A percentile compares a stretch with the other conserved stretches of the same genome.
phyloP scores from a whole-genome alignment of 1,139 yeast genomes.

The Pichia sp. region DNA sequence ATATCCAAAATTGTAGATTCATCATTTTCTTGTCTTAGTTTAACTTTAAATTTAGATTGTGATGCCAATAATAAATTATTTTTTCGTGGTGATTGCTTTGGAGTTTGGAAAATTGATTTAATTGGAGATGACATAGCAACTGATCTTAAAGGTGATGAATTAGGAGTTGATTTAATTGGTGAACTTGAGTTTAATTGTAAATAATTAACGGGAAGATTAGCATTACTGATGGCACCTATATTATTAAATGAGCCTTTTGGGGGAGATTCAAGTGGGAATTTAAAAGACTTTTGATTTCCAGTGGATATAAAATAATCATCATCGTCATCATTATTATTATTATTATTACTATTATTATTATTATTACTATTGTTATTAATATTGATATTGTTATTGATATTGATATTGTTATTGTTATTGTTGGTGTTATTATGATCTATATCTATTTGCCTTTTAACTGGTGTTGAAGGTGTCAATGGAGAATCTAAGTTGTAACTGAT shows the following conservation, averaged over 20 bases:
- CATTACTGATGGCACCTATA: not conserved
- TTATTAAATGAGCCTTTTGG: conserved; percentile 9
- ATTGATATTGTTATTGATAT: too few relatives aligned
- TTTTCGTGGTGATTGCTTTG: conserved; percentile 10
- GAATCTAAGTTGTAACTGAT: conserved; percentile 8
- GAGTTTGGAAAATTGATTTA: conserved; percentile 13
- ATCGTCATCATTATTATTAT: not conserved
- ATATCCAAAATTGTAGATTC: conserved; percentile 10
- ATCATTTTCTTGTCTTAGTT: conserved; percentile 1
- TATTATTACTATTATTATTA: too few relatives aligned
- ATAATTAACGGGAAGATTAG: not conserved
- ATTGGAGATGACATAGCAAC: conserved; percentile 16
- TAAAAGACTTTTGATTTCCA: conserved; percentile 10
- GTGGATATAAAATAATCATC: conserved; percentile 9
- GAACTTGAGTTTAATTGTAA: not conserved
- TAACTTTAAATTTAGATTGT: conserved; percentile 8
- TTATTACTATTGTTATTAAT: too few relatives aligned
- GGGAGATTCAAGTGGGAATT: conserved; percentile 13
- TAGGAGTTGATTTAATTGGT: not conserved
- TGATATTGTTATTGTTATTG: too few relatives aligned
- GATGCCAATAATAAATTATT: conserved; percentile 1
- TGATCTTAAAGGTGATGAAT: conserved; percentile 13
- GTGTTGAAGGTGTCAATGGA: not conserved
- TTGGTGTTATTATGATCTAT: too few relatives aligned
- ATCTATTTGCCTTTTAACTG: not conserved